Evolutionary conservation across 106 monocot genomes (phyloP).

Genomic region (Dendrobium officinale): DNA sequence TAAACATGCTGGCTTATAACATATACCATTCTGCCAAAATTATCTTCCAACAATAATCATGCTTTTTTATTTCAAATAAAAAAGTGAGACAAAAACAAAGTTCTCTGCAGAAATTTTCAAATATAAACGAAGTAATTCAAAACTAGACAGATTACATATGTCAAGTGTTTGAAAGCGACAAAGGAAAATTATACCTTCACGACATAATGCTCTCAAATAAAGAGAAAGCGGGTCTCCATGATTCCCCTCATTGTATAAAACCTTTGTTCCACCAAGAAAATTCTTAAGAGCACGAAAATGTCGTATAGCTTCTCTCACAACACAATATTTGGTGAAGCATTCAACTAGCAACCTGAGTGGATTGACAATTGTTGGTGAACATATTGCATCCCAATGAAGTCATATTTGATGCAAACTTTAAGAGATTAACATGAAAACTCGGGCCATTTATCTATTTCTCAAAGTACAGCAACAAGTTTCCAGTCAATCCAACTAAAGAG

Average conservation of each 20-base stretch:
- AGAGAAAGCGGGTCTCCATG: conserved; percentile 95
- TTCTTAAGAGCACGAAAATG: conserved; percentile 90
- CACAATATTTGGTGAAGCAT: conserved; percentile 86
- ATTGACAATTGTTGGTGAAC: background rate
- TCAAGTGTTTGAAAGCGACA: background rate
- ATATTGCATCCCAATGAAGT: background rate
- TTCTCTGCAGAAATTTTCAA: background rate
- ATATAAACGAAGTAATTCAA: background rate
- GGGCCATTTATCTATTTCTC: background rate
- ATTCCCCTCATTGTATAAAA: conserved; percentile 82
- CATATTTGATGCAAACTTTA: background rate
- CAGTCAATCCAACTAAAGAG: background rate
- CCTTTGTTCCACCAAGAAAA: conserved; percentile 51
- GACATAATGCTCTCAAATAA: conserved; percentile 87
- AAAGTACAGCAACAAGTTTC: background rate
- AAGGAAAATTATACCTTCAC: conserved; percentile 55
- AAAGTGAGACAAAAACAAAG: background rate
- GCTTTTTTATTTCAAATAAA: background rate
- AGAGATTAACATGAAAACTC: background rate
- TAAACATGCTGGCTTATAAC: background rate
- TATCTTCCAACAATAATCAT: background rate
- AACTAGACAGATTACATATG: background rate
- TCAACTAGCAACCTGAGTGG: conserved; percentile 67
- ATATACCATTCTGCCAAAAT: background rate
- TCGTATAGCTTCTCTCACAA: conserved; percentile 83